Base-by-base conservation (phyloP, 2,329 filamentous ascomycete genomes). In the Apiospora aurea region DNA sequence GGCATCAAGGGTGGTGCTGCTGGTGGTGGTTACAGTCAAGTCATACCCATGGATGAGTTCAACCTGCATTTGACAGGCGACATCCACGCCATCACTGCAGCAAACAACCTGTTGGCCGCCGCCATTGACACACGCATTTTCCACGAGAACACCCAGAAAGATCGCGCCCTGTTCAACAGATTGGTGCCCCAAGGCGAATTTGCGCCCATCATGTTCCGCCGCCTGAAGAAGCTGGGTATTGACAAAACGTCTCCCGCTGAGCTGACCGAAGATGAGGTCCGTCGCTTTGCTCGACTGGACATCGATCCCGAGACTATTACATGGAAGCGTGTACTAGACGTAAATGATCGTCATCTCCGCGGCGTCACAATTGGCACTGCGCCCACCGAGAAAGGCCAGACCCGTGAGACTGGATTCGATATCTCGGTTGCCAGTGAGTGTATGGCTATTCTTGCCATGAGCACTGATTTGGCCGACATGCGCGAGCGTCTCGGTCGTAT, bases 1-100 rank as follows among this genome's bases (percentile, higher is more conserved):
- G 96, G 96, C 79, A 98, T 99, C 88, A 99, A 99, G 88, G 96
- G 96, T 74, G 96, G 96, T 79, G 96, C 96, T 73, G 96, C 96
- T 71, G 96, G 96, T 79, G 96, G 96, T 82, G 96, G 96, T 51
- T 99, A 98, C 89, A 97, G 94, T 82, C 96, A 99, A 83, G 96
- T 99, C 80, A 98, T 99, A 78, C 96, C 96, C 72, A 99, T 99
- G 96, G 96, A 99, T 78, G 96, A 99, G 83, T 99, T 99, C 87
- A 99, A 99, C 84, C 87, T 99, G 80, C 96, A 99, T 82, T 85
- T 99, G 79, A 99, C 96, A 71, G 96, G 96, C 78, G 96, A 99
- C 81, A 98, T 99, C 72, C 96, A 99, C 82, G 96, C 96, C 75
- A 96, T 99, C 79, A 95, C 95, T 70, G 96, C 96, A 41, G 96